phyloP scores from a whole-genome alignment of 495 filamentous ascomycete species.

The Penicillium canariense region DNA sequence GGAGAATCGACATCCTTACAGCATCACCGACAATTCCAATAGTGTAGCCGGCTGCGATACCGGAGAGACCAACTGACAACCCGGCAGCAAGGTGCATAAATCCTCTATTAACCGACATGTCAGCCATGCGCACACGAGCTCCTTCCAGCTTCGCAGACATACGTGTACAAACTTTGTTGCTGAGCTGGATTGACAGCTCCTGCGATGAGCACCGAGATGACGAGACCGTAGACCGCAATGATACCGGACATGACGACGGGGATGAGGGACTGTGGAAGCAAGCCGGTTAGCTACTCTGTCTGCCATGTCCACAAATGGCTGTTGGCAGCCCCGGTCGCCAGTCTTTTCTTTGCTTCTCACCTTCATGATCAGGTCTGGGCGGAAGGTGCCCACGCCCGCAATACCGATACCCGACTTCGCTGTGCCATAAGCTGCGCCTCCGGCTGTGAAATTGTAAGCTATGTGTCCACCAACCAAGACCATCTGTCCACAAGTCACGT shows the following conservation, averaged over 20 bases:
- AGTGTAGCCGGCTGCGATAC: slow-evolving; percentile 93
- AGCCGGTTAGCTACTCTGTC: slow-evolving; percentile 11
- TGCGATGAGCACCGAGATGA: slow-evolving; percentile 92
- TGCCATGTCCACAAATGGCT: not conserved
- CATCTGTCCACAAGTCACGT: slow-evolving; percentile 37
- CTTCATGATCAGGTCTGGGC: slow-evolving; percentile 98
- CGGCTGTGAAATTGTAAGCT: slow-evolving; percentile 53
- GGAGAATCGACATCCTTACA: slow-evolving; percentile 37
- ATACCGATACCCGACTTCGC: slow-evolving; percentile 97
- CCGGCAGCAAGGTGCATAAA: slow-evolving; percentile 93
- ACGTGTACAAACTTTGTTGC: slow-evolving; percentile 81
- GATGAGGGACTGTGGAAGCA: slow-evolving; percentile 67
- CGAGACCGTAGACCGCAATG: slow-evolving; percentile 95
- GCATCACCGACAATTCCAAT: slow-evolving; percentile 95
- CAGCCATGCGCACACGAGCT: slow-evolving; percentile 7
- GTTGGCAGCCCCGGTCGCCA: not conserved
- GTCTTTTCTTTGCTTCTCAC: slow-evolving; percentile 36
- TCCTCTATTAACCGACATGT: slow-evolving; percentile 49
- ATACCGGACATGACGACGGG: slow-evolving; percentile 99
- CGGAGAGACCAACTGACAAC: slow-evolving; percentile 87
- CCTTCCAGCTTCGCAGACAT: slow-evolving; percentile 26
- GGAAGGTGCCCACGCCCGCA: slow-evolving; percentile 86
- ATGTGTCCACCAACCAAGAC: slow-evolving; percentile 6
- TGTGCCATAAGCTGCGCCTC: slow-evolving; percentile 95
- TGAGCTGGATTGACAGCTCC: slow-evolving; percentile 72